Evolutionary conservation across 23 red algal genomes (phyloP), one percentile per base, ranked within the genome.

Genomic region (Pyropia yezoensis): DNA sequence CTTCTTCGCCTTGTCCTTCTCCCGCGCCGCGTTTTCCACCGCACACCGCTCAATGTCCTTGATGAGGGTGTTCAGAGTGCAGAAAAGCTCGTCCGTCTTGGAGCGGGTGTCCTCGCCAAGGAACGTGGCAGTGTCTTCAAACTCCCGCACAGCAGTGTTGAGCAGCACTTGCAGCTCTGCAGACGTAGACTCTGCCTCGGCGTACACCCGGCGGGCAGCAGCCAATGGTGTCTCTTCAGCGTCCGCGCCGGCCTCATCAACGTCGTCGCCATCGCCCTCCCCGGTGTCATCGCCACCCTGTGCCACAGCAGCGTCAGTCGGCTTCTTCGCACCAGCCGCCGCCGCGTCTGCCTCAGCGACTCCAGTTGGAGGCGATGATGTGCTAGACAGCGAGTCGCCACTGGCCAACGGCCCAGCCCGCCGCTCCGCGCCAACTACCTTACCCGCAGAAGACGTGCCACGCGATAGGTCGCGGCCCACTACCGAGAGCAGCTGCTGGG

Each of bases 21-120:
- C 63, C 28, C 70, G 39, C 20, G 45, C 49, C 52, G 32, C 61
- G 57, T 79, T 88, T 9, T 90, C 86, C n/a, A 63, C 57, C 26
- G 69, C 67, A 50, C 75, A 63, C 28, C 71, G 58, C 52, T 77
- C 54, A 64, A 90, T 73, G 25, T 62, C 51, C 45, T 82, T 70
- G 34, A 77, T 30, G 64, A 95, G 86, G 18, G 62, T 57, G 29
- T 27, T 50, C 4, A 95, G 50, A 8, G 74, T 88, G n/a, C 54
- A 58, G 67, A 95, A 95, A 7, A 95, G 27, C 14, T 95, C 90
- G 33, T 95, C 80, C 18, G 73, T 62, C 59, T 88, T 95, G 6
- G 71, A 73, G 16, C 60, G 53, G 66, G 80, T 95, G 54, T 95
- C 74, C 25, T 95, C 90, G n/a, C 90, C 90, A 22, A 95, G 61